Conservation (phyloP, 106 monocot species). For the Dioscorea alata region DNA sequence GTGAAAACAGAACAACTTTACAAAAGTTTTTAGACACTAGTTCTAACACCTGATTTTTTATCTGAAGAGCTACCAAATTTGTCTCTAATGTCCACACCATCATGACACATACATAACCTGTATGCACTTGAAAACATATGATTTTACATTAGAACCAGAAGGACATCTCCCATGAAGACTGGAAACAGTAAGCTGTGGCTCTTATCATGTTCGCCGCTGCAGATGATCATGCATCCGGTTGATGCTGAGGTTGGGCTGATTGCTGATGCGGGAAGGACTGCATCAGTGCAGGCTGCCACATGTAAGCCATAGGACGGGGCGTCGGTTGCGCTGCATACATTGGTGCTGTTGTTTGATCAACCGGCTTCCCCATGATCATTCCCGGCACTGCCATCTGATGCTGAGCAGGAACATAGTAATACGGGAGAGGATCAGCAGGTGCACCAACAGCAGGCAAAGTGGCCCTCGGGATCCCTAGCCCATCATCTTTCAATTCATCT, state of each 20-base stretch:
- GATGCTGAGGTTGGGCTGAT: conserved; percentile 3
- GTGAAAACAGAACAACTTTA: no score
- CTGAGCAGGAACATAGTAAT: conserved; percentile 42
- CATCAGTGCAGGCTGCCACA: conserved; percentile 17
- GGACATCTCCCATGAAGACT: no score
- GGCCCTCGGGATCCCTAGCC: conserved; percentile 31
- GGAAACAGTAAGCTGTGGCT: no score
- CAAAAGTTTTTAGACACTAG: no score
- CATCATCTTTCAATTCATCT: conserved; percentile 66
- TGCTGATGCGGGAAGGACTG: conserved; percentile 12
- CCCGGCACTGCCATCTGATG: conserved; percentile 21
- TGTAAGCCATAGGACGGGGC: conserved; percentile 20
- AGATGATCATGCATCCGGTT: conserved; percentile 3
- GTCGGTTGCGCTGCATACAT: conserved; percentile 6
- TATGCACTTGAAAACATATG: no score
- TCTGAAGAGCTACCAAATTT: no score
- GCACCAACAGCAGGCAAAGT: conserved; percentile 33
- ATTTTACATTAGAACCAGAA: no score
- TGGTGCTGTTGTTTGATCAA: conserved; percentile 21
- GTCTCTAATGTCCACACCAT: no score
- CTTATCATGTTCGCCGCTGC: no score
- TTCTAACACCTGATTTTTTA: no score
- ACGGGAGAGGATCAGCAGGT: conserved; percentile 25
- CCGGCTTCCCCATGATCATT: conserved; percentile 44
- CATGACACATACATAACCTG: no score